Base-by-base conservation (phyloP, 2,329 filamentous ascomycete species). In the Leptographium flavum region DNA sequence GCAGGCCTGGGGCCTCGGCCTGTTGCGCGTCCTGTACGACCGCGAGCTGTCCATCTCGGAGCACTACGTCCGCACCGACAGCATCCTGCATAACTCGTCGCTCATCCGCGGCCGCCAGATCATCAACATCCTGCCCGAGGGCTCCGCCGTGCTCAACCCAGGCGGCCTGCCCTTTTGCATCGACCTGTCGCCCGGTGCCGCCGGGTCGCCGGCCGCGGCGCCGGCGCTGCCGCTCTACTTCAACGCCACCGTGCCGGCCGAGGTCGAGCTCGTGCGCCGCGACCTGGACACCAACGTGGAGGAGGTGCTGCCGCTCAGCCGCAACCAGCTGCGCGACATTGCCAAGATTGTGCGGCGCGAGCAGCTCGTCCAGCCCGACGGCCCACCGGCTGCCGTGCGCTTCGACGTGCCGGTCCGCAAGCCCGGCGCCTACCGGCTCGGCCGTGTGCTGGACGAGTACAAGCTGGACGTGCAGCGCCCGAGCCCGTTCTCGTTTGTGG, bases 41-140 rank as follows among this genome's bases (percentile, higher is more conserved):
- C 82, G 86, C 56, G 92, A 98, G 64, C 66, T 94, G 49, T 87
- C 90, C 43, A 83, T 98, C 53, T 92, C 86, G n/a, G 93, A 95
- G 61, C 80, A 83, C 53, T 86, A 81, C 57, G 90, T 98, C 59
- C 94, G 94, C 58, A 79, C 88, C 15, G 83, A 82, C 25, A 81
- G 76, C 50, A 88, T 98, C 51, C 69, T 94, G 49, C 86, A 95
- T 60, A 95, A 96, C 60, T 76, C 86, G 28, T 94, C 88, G 21
- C 73, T 96, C 57, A 96, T 98, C 52, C 74, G 94, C 65, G 92
- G 92, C 57, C 92, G 87, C 61, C 88, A 96, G 65, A 94, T 95
- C 55, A 90, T 98, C 63, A 92, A 98, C 59, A 94, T 98, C 57
- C 69, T 98, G 45, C 92, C 92, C 2, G 92, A 98, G 69, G 93